Conservation (phyloP, 306 rosid species). For the Fragaria vesca region DNA sequence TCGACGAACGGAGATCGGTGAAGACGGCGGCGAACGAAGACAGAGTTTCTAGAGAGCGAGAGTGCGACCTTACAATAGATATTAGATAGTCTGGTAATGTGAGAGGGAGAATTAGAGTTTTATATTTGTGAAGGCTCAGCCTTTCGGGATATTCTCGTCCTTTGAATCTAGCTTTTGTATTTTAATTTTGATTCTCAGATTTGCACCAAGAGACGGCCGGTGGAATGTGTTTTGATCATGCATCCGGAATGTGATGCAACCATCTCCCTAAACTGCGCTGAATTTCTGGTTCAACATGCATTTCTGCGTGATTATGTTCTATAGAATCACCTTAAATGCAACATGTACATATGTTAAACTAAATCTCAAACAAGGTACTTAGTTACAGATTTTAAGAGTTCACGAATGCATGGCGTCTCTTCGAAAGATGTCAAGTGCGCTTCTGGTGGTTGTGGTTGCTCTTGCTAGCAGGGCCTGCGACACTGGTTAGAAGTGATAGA, state of each 20-base stretch:
- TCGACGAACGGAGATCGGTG: not conserved
- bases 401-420: not conserved
- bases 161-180: not conserved
- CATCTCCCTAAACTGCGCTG: not conserved
- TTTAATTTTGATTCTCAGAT: not conserved
- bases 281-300: not conserved
- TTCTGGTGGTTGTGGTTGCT: not conserved
- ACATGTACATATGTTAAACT: too few relatives aligned
- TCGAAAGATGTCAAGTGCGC: not conserved
- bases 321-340: not conserved
- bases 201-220: not conserved
- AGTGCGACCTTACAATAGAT: not conserved
- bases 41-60: not conserved
- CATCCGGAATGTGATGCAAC: constrained; percentile 10
- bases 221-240: not conserved
- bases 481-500: not conserved
- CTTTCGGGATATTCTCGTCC: not conserved
- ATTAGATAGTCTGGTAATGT: not conserved
- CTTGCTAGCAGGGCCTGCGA: not conserved
- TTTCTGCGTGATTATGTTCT: not conserved
- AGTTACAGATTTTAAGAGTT: not conserved
- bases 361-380: not conserved
- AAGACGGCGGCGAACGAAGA: not conserved
- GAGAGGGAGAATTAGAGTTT: constrained; percentile 8
- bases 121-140: not conserved